Evolutionary conservation across 768 basidiomycete genomes (phyloP), one percentile per base, ranked within the genome.

Genomic region (Tulasnella sp.): DNA sequence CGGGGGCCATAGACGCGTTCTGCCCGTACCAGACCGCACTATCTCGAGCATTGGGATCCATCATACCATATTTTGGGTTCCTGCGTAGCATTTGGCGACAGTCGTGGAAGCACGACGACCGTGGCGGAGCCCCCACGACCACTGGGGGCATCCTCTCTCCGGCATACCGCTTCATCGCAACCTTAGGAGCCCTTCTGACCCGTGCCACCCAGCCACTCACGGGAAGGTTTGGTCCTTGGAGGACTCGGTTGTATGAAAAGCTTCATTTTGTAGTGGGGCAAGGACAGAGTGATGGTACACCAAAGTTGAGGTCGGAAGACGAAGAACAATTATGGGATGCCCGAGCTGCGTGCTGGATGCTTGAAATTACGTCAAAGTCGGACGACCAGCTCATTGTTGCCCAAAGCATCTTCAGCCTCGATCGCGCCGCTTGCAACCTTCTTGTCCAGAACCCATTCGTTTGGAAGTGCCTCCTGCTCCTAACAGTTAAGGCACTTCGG

Each of bases 11-110:
- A 5, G 3, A 37, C 24, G 9, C 40, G n/a, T 24, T 28, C 11
- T 37, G 74, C 74, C 74, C 74, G 24, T 75, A 42, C 24, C 74
- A 75, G 24, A 40, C 74, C 14, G 74, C 74, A 24, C 24, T 41
- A 22, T 75, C 74, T 1, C 1, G n/a, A 2, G 74, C 74, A 14
- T 42, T 75, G 12, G 2, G 74, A 7, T 42, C 42, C 42, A 8
- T 42, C 42, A 8, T 42, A 42, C 8, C 7, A 8, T 42, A 4
- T 3, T 42, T 42, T 8, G 42, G 42, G 8, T 42, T 42, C 42
- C 4, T 1, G 42, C 42, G 9, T 8, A 9, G 8, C 42, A 1
- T 42, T 42, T 42, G 42, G 42, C 8, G 42, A 1, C 42, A 42
- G 42, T 3, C 4, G 42, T 14, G 12, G 42, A 42, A 42, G 8